A percentile compares a stretch with the other conserved stretches of the same genome.
Conservation (phyloP, 495 filamentous ascomycete genomes). For the Immersiella caudata region DNA sequence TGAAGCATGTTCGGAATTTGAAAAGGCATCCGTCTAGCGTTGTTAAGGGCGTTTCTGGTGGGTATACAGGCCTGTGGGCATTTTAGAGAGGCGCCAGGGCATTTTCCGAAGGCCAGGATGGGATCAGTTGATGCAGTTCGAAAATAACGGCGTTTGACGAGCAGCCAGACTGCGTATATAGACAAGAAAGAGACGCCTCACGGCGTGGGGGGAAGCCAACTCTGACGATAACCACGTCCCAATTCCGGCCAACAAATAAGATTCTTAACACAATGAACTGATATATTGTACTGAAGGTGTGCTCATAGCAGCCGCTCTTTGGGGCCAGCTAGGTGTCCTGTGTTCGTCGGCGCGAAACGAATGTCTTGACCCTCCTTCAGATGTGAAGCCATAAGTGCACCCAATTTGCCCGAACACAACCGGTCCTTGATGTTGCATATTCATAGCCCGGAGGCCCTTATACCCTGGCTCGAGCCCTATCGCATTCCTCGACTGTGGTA, state of each 20-base stretch:
- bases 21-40: background rate
- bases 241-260: background rate
- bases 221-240: background rate
- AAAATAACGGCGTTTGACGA: no score
- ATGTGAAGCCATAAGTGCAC: background rate
- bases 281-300: background rate
- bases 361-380: background rate
- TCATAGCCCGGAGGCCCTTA: conserved; percentile 21
- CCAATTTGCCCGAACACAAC: background rate
- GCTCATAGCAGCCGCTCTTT: background rate
- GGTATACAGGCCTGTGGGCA: background rate
- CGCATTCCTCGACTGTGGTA: conserved; percentile 89
- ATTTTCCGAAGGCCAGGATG: background rate
- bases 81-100: background rate
- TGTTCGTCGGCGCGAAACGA: background rate
- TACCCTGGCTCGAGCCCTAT: conserved; percentile 48
- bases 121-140: background rate
- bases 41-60: background rate
- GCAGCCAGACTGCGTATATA: no score
- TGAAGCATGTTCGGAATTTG: background rate
- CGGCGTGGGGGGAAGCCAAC: background rate
- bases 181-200: background rate
- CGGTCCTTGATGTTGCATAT: background rate
- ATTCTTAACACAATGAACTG: background rate
- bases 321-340: background rate